These are phyloP conservation scores for Iberis pinnata DNA, from an alignment of 345 rosid genomes.

Conservation along the genomic window DNA sequence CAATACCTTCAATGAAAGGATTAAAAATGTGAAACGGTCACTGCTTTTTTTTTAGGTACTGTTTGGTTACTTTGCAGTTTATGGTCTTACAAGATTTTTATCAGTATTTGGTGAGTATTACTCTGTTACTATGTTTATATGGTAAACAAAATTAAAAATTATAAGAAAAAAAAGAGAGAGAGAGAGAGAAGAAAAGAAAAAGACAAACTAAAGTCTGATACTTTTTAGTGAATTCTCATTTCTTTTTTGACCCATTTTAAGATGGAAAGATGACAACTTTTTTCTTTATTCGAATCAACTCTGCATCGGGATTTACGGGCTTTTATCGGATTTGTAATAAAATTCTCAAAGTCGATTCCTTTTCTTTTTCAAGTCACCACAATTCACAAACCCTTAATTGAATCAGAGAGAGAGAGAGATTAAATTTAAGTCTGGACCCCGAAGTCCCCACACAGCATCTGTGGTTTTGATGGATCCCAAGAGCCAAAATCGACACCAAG, in stretches of 20 bases:
- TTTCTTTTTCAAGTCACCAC: conserved; percentile 42
- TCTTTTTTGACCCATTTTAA: conserved; percentile 25
- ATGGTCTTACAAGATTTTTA: too few relatives aligned
- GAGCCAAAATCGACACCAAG: conserved; percentile 35
- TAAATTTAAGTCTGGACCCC: conserved; percentile 25
- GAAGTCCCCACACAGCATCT: conserved; percentile 39
- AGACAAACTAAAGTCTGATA: conserved; percentile 28
- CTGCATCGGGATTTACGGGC: conserved; percentile 34
- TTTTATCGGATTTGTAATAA: conserved; percentile 24
- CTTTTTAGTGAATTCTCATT: conserved; percentile 26
- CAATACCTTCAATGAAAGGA: too few relatives aligned
- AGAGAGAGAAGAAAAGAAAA: conserved; percentile 5
- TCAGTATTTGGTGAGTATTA: too few relatives aligned
- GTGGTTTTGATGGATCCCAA: conserved; percentile 40
- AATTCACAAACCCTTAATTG: conserved; percentile 23
- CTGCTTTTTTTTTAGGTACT: too few relatives aligned
- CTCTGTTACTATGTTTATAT: too few relatives aligned
- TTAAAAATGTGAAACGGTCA: too few relatives aligned
- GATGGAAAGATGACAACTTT: conserved; percentile 27
- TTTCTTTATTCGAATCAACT: conserved; percentile 22
- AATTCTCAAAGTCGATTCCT: conserved; percentile 47
- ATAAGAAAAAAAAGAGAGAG: background rate
- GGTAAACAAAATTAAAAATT: background rate
- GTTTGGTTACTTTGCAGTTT: too few relatives aligned
- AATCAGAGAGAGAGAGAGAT: conserved; percentile 15